A percentile compares a stretch with the other conserved stretches of the same genome.
These are phyloP conservation scores for Psophocarpus tetragonolobus DNA, from an alignment of 306 rosid species.

Conservation along the genomic window DNA sequence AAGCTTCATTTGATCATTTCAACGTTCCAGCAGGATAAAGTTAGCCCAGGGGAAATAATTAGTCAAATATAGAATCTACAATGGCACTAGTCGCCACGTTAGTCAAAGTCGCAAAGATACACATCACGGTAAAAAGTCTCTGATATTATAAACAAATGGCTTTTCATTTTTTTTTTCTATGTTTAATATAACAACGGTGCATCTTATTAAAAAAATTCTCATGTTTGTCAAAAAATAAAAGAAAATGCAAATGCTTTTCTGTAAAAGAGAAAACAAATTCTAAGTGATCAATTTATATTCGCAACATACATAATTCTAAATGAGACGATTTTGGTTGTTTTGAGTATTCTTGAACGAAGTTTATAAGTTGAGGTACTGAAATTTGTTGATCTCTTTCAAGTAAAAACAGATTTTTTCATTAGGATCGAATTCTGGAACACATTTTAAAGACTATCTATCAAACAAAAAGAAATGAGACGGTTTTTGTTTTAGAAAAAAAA, in stretches of 20 bases:
- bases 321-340: no score
- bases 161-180: not conserved
- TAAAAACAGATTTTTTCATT: no score
- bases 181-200: not conserved
- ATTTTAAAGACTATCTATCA: no score
- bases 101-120: not conserved
- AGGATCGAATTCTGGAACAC: no score
- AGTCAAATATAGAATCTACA: not conserved
- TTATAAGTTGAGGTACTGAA: no score
- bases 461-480: no score
- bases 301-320: not conserved
- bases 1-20: not conserved
- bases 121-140: not conserved
- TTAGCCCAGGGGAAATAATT: not conserved
- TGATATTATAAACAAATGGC: not conserved
- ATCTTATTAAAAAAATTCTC: not conserved
- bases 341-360: no score
- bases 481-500: no score
- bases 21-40: not conserved
- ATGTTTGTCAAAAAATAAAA: not conserved
- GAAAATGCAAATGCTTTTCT: not conserved
- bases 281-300: not conserved
- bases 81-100: not conserved
- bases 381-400: no score
- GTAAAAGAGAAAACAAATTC: not conserved